phyloP scores from a whole-genome alignment of 2,329 filamentous ascomycete species.

The Lasiodiplodia sp. region DNA sequence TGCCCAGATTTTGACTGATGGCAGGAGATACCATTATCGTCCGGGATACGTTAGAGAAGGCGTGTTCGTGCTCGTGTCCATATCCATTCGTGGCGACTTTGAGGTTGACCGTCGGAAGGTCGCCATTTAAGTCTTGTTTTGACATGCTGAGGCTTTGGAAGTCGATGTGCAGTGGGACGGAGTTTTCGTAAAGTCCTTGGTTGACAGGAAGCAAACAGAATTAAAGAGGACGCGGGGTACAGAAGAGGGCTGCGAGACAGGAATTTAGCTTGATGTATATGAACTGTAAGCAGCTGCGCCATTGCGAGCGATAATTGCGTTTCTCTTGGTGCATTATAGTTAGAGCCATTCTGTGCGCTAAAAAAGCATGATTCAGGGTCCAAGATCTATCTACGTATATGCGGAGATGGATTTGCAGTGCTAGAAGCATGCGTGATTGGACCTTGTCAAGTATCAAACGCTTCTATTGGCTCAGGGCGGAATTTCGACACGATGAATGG shows the following conservation, averaged over 20 bases:
- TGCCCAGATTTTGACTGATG: conserved; percentile 36
- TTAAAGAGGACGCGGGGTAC: not conserved
- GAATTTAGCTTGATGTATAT: not conserved
- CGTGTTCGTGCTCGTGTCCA: not conserved
- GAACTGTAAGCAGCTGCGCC: not conserved
- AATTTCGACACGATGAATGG: not conserved
- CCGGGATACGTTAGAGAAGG: conserved; percentile 45
- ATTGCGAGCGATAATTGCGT: conserved; percentile 12
- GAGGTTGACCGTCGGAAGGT: conserved; percentile 1
- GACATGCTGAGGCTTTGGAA: not conserved
- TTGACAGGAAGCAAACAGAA: not conserved
- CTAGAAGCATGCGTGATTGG: not conserved
- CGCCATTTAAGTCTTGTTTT: conserved; percentile 4
- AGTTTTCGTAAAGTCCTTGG: not conserved
- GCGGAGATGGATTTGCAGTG: conserved; percentile 8
- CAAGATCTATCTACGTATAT: not conserved
- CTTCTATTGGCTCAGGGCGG: not conserved
- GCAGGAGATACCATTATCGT: conserved; percentile 40
- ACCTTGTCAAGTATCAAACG: not conserved
- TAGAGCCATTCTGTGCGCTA: not conserved
- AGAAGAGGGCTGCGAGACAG: not conserved
- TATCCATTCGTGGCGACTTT: conserved; percentile 10
- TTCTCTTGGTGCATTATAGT: conserved; percentile 12
- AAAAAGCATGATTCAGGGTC: conserved; percentile 7
- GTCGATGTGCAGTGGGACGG: not conserved